These are phyloP conservation scores for Ophiostoma sp. DNA, from an alignment of 2,329 filamentous ascomycete genomes.

Conservation along the genomic window DNA sequence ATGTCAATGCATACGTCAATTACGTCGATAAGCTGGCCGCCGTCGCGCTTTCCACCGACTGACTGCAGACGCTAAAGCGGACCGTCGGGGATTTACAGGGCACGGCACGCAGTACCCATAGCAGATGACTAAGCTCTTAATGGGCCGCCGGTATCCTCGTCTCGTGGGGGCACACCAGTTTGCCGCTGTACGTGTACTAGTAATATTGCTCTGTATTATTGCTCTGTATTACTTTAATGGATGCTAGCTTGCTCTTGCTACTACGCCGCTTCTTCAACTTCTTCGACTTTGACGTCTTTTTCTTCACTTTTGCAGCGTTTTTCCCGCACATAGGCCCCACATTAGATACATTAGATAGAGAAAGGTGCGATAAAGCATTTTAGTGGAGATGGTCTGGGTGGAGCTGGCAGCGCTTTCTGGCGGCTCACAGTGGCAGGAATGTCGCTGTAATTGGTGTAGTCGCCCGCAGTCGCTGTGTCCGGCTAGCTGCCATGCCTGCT, in stretches of 20 bases:
- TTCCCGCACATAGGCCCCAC: neutral
- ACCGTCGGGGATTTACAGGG: slow-evolving; percentile 2
- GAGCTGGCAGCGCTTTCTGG: neutral
- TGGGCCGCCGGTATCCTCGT: neutral
- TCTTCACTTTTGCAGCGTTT: neutral
- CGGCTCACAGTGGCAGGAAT: neutral
- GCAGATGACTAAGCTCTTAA: neutral
- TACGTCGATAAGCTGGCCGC: neutral
- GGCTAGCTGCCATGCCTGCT: slow-evolving; percentile 1
- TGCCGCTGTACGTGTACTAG: neutral
- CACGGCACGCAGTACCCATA: slow-evolving; percentile 6
- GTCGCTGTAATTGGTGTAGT: neutral
- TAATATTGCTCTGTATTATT: neutral
- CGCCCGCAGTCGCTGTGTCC: neutral
- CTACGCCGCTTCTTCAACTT: neutral
- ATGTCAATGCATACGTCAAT: neutral
- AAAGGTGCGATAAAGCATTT: neutral
- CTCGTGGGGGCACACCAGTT: neutral
- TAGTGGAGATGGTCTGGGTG: neutral
- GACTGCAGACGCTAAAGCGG: too few relatives aligned
- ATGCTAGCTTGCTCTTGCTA: neutral
- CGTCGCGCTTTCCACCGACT: neutral
- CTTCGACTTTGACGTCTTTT: neutral
- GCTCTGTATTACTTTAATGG: neutral
- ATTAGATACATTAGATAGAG: slow-evolving; percentile 1